A percentile compares a stretch with the other conserved stretches of the same genome.
These are phyloP conservation scores for Diplodia corticola DNA, from an alignment of 2,329 filamentous ascomycete genomes.

Conservation along the genomic window DNA sequence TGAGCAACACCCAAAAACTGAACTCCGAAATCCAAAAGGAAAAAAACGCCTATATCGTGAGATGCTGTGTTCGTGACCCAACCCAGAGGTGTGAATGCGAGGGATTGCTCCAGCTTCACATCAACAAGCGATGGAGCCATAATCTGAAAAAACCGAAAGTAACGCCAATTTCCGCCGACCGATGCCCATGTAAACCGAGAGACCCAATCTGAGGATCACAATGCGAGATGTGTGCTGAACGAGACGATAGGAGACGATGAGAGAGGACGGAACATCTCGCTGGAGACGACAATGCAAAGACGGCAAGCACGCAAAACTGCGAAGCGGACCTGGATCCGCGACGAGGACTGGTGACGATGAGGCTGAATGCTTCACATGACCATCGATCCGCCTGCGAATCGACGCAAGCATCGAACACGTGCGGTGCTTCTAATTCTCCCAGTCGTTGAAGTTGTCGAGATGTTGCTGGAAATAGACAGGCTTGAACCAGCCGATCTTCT, in stretches of 20 bases:
- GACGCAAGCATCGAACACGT: slow-evolving; percentile 14
- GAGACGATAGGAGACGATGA: not conserved
- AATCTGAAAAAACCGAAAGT: slow-evolving; percentile 15
- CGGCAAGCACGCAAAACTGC: not conserved
- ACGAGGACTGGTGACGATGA: not conserved
- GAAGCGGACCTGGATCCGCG: slow-evolving; percentile 9
- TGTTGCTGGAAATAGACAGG: slow-evolving; percentile 51
- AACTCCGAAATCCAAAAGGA: slow-evolving; percentile 3
- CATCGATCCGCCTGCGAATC: slow-evolving; percentile 19
- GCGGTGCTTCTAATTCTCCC: slow-evolving; percentile 16
- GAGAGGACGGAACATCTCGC: not conserved
- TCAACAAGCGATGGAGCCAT: slow-evolving; percentile 9
- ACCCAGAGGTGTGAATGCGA: slow-evolving; percentile 18
- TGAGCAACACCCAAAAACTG: slow-evolving; percentile 1
- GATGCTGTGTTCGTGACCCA: slow-evolving; percentile 20
- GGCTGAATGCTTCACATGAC: slow-evolving; percentile 21
- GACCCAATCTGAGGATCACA: not conserved
- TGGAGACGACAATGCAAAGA: not conserved
- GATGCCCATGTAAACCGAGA: slow-evolving; percentile 12
- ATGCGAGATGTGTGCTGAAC: slow-evolving; percentile 10
- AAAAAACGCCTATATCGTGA: slow-evolving; percentile 22
- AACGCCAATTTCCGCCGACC: slow-evolving; percentile 13
- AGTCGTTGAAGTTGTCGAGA: slow-evolving; percentile 31
- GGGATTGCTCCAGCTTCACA: slow-evolving; percentile 17
- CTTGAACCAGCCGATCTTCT: slow-evolving; percentile 82